Conservation (phyloP, 2,329 filamentous ascomycete genomes). For the Trichoderma guizhouense region DNA sequence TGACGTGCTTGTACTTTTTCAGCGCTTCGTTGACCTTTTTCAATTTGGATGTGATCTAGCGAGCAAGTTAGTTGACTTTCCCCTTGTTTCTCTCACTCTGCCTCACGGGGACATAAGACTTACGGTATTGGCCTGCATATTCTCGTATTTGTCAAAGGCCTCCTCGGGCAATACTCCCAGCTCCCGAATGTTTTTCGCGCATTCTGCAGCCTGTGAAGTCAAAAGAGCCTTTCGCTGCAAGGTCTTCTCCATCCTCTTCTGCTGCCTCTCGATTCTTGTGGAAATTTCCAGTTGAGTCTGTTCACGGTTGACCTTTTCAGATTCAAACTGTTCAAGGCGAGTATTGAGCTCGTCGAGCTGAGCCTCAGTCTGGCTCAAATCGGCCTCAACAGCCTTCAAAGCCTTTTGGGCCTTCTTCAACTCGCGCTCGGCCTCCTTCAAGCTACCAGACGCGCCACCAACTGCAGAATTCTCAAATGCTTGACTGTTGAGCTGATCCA, state of each 20-base stretch:
- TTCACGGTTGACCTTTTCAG: conserved; percentile 60
- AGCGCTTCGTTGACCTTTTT: conserved; percentile 89
- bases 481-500: conserved; percentile 79
- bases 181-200: conserved; percentile 84
- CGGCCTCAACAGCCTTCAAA: conserved; percentile 63
- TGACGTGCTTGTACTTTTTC: conserved; percentile 97
- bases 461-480: conserved; percentile 64
- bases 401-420: conserved; percentile 72
- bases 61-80: conserved; percentile 16
- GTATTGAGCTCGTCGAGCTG: conserved; percentile 56
- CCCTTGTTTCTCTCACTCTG: no score
- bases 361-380: conserved; percentile 70
- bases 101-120: conserved; percentile 26
- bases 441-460: conserved; percentile 58
- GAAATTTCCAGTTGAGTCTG: conserved; percentile 73
- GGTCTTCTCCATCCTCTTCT: conserved; percentile 88
- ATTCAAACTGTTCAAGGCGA: conserved; percentile 55
- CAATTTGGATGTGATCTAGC: conserved; percentile 61
- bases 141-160: conserved; percentile 86
- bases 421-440: conserved; percentile 77
- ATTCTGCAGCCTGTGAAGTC: conserved; percentile 73
- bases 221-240: conserved; percentile 83
- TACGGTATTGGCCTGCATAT: conserved; percentile 74
- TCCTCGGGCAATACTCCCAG: conserved; percentile 91
- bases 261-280: conserved; percentile 74